A percentile compares a stretch with the other conserved stretches of the same genome.
These are phyloP conservation scores for Pochonia chlamydosporia DNA, from an alignment of 2,329 filamentous ascomycete genomes.

Conservation along the genomic window DNA sequence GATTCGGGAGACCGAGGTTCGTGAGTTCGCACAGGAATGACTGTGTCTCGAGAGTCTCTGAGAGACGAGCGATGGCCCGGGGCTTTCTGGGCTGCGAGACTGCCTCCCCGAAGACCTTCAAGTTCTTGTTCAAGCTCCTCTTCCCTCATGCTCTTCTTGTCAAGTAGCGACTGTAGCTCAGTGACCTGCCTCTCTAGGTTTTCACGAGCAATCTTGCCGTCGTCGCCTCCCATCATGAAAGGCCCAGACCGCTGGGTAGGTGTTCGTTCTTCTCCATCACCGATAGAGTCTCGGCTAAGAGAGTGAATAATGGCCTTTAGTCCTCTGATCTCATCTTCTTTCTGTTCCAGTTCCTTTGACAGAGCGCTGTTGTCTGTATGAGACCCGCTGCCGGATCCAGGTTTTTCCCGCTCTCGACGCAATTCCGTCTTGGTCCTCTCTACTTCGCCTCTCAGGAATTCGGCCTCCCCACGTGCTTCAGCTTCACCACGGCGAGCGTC, in stretches of 20 bases:
- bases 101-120: conserved; percentile 52
- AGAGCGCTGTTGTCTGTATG: conserved; percentile 39
- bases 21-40: conserved; percentile 49
- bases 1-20: conserved; percentile 42
- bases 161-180: conserved; percentile 67
- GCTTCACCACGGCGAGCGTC: conserved; percentile 91
- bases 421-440: conserved; percentile 86
- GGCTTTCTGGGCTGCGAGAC: conserved; percentile 20
- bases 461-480: conserved; percentile 90
- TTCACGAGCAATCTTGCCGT: conserved; percentile 38
- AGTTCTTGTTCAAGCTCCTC: conserved; percentile 83
- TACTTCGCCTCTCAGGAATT: conserved; percentile 91
- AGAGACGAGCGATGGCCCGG: conserved; percentile 48
- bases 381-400: conserved; percentile 31
- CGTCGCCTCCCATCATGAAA: conserved; percentile 21
- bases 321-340: conserved; percentile 94
- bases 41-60: conserved; percentile 61
- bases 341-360: conserved; percentile 79
- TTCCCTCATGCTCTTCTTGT: conserved; percentile 68
- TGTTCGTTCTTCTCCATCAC: conserved; percentile 30
- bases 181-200: conserved; percentile 75
- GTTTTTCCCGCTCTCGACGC: conserved; percentile 80
- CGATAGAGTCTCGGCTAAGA: conserved; percentile 70
- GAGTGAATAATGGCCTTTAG: conserved; percentile 98
- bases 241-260: conserved; percentile 26